Percentiles rank a stretch among this genome's conserved stretches.
These are phyloP conservation scores for Ceratorhiza oryzae-sativae DNA, from an alignment of 1,284 basidiomycete species.

Conservation along the genomic window DNA sequence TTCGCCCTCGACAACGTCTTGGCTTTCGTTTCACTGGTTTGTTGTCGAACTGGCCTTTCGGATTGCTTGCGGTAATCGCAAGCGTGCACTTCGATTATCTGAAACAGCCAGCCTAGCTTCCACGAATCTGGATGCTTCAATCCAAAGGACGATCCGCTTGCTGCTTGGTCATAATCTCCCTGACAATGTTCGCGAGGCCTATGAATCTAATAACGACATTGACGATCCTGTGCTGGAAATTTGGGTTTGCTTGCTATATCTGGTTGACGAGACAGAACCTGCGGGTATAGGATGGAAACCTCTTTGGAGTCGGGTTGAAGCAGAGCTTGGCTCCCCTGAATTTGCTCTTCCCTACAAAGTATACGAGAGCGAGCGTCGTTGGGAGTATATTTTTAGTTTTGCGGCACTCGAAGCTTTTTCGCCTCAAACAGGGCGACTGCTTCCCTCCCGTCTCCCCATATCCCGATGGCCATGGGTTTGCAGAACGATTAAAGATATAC, in stretches of 20 bases:
- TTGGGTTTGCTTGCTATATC: constrained; percentile 56
- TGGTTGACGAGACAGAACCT: constrained; percentile 26
- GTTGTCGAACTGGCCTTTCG: constrained; percentile 64
- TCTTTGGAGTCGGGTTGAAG: constrained; percentile 20
- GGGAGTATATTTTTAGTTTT: constrained; percentile 47
- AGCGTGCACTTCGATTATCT: constrained; percentile 45
- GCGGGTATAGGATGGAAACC: constrained; percentile 26
- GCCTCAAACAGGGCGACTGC: constrained; percentile 74
- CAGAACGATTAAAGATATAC: constrained; percentile 57
- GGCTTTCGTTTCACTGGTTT: constrained; percentile 65
- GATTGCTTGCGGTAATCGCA: constrained; percentile 11
- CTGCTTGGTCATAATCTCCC: constrained; percentile 65
- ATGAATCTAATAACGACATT: constrained; percentile 52
- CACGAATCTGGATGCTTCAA: constrained; percentile 47
- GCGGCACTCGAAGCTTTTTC: constrained; percentile 58
- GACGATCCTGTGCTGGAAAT: constrained; percentile 74
- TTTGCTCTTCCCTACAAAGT: constrained; percentile 37
- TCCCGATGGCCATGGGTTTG: constrained; percentile 65
- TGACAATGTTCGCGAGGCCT: constrained; percentile 56
- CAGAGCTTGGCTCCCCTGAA: background rate
- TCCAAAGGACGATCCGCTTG: constrained; percentile 55
- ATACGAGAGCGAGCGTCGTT: constrained; percentile 45
- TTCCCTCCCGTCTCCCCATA: constrained; percentile 62
- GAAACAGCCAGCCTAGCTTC: constrained; percentile 46
- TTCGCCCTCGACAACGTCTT: background rate